These are phyloP conservation scores for Diplodia sapinea DNA, from an alignment of 2,329 filamentous ascomycete species.

Conservation along the genomic window DNA sequence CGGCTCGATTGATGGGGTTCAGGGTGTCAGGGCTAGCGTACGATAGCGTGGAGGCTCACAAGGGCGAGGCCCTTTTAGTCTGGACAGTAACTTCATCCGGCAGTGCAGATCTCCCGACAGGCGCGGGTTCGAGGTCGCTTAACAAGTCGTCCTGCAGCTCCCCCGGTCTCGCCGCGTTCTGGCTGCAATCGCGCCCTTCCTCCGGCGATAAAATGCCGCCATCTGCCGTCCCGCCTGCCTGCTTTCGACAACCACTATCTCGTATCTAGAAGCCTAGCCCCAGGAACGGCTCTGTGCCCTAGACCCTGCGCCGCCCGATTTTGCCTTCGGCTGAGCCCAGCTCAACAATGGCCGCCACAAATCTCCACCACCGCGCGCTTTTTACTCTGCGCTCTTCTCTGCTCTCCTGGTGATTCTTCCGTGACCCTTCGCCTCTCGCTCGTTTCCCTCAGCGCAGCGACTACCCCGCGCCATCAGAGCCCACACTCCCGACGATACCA, in stretches of 20 bases:
- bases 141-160: background rate
- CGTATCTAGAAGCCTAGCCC: constrained; percentile 25
- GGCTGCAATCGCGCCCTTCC: background rate
- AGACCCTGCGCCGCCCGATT: background rate
- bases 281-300: background rate
- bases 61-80: background rate
- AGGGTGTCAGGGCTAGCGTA: background rate
- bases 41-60: background rate
- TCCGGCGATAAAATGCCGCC: constrained; percentile 13
- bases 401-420: background rate
- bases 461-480: background rate
- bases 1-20: background rate
- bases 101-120: constrained; percentile 12
- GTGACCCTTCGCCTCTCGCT: background rate
- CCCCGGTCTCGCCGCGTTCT: constrained; percentile 6
- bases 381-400: background rate
- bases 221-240: background rate
- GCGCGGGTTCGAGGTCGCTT: background rate
- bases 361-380: constrained; percentile 16
- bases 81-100: background rate
- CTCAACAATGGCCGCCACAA: constrained; percentile 18
- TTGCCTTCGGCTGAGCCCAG: constrained; percentile 8
- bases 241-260: constrained; percentile 18
- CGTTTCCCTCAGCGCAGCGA: background rate
- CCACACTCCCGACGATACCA: background rate